Evolutionary conservation across 2,329 filamentous ascomycete species (phyloP).

Genomic region (Fusarium agapanthi): DNA sequence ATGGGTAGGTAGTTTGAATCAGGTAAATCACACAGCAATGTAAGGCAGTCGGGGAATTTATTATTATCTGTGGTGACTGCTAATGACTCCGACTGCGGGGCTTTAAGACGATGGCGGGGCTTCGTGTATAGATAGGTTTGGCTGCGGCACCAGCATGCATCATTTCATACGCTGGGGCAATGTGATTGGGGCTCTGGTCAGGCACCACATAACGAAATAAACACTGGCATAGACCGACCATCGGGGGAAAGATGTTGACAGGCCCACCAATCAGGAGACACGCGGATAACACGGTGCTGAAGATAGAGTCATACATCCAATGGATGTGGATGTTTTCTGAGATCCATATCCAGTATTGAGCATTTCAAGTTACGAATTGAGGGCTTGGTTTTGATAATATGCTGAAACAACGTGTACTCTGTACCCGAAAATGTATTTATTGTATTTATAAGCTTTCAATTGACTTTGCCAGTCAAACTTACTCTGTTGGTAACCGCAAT

Average conservation of each 20-base stretch:
- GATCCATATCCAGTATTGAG: not conserved
- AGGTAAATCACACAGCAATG: constrained; percentile 6
- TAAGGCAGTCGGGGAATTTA: constrained; percentile 35
- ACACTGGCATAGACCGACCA: constrained; percentile 11
- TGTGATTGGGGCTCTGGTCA: constrained; percentile 27
- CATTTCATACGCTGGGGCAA: not conserved
- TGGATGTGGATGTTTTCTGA: not conserved
- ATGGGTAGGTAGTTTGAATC: constrained; percentile 10
- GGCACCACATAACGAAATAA: constrained; percentile 22
- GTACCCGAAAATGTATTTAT: not conserved
- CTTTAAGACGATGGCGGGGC: constrained; percentile 40
- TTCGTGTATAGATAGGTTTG: not conserved
- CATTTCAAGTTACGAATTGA: not conserved
- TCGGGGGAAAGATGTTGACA: constrained; percentile 7
- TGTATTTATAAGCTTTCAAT: not conserved
- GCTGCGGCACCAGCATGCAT: constrained; percentile 18
- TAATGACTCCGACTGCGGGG: constrained; percentile 42
- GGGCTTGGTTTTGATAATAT: not conserved
- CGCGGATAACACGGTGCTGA: constrained; percentile 32
- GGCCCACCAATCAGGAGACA: constrained; percentile 33
- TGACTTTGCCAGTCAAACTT: not conserved
- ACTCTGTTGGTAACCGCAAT: not conserved
- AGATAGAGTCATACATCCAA: not conserved
- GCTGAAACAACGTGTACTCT: no score
- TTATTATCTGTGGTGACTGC: constrained; percentile 34